phyloP scores from a whole-genome alignment of 495 filamentous ascomycete species.

The Cercophora newfieldiana region DNA sequence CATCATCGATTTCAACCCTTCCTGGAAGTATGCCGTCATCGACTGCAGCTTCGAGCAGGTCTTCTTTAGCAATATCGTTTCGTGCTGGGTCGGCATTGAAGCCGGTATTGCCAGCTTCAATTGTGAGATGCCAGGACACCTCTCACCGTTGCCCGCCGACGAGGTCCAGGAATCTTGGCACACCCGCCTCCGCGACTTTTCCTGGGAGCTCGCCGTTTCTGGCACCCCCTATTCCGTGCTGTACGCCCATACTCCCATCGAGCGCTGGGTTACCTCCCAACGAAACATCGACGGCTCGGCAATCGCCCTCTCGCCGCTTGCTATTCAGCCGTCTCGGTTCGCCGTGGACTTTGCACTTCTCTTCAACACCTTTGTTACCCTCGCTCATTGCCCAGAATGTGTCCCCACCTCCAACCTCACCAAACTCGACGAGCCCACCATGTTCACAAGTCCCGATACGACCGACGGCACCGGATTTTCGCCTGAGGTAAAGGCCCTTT shows the following conservation, averaged over 20 bases:
- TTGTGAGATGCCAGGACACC: background rate
- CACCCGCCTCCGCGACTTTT: constrained; percentile 3
- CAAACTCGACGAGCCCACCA: background rate
- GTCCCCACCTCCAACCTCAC: background rate
- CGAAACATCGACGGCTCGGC: background rate
- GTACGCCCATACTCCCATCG: background rate
- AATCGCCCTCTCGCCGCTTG: background rate
- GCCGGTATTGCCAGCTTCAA: background rate
- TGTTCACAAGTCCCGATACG: no score
- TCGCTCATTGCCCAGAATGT: constrained; percentile 4
- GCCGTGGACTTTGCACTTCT: background rate
- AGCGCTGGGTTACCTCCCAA: background rate
- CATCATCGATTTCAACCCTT: background rate
- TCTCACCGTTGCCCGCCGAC: background rate
- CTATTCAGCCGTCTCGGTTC: background rate
- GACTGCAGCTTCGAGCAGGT: constrained; percentile 3
- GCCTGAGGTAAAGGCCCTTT: no score
- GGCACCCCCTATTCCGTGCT: background rate
- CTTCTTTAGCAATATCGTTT: background rate
- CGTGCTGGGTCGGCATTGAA: background rate
- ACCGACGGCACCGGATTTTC: no score
- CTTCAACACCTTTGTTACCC: constrained; percentile 6
- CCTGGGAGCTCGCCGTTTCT: background rate
- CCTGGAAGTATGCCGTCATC: constrained; percentile 3
- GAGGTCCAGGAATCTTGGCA: background rate